These are phyloP conservation scores for Pseudogymnoascus sp. DNA, from an alignment of 2,329 filamentous ascomycete species.

Conservation along the genomic window DNA sequence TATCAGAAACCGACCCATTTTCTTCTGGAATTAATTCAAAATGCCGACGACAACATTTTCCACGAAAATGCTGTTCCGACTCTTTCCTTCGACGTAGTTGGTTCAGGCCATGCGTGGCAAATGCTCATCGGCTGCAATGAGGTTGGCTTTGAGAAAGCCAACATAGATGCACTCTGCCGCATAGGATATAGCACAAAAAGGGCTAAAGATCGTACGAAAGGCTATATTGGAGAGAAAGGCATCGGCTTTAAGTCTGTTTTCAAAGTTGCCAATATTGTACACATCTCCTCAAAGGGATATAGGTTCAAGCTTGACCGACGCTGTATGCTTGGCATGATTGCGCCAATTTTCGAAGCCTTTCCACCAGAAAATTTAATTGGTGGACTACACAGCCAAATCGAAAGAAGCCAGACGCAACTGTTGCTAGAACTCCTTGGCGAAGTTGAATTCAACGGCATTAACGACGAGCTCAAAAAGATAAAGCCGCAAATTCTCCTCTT, in stretches of 20 bases:
- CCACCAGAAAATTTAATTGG: conserved; percentile 14
- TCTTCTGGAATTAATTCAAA: conserved; percentile 49
- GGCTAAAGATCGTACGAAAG: conserved; percentile 16
- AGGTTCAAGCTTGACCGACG: conserved; percentile 28
- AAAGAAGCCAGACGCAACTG: conserved; percentile 20
- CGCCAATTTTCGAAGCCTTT: conserved; percentile 28
- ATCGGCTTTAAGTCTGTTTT: conserved; percentile 36
- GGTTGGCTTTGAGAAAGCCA: conserved; percentile 38
- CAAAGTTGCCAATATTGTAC: conserved; percentile 31
- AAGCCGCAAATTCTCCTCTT: conserved; percentile 30
- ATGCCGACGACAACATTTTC: conserved; percentile 48
- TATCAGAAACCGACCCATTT: conserved; percentile 38
- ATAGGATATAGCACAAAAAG: conserved; percentile 43
- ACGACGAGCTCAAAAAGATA: conserved; percentile 23
- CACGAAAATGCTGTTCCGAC: neutral
- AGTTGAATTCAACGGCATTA: conserved; percentile 17
- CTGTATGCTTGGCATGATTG: conserved; percentile 32
- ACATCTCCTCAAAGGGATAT: conserved; percentile 33
- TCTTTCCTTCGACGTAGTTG: conserved; percentile 23
- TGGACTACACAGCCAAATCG: neutral
- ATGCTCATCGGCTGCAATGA: conserved; percentile 43
- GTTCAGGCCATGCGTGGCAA: conserved; percentile 21
- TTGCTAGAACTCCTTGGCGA: conserved; percentile 22
- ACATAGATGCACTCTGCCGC: conserved; percentile 42
- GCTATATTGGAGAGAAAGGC: conserved; percentile 34